phyloP scores from a whole-genome alignment of 768 basidiomycete genomes.

The Mycena belliarum region DNA sequence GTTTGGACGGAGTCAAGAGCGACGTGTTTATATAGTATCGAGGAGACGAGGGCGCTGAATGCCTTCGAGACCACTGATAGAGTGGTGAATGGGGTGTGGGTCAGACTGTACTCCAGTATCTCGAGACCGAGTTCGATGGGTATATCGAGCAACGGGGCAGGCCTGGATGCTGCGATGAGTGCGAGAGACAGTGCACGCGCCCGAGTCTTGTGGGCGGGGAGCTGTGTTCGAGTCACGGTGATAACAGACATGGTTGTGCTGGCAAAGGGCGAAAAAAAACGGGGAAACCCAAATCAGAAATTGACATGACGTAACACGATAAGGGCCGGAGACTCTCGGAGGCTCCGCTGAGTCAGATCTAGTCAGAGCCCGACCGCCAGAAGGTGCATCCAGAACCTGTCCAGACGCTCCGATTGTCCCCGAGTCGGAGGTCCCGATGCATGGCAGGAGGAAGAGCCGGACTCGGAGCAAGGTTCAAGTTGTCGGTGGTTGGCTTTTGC shows the following conservation, averaged over 20 bases:
- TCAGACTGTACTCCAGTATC: conserved; percentile 38
- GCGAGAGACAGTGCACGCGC: conserved; percentile 23
- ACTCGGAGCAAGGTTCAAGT: too few species aligned
- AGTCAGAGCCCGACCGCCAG: too few species aligned
- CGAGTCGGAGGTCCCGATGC: too few species aligned
- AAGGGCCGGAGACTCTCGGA: too few species aligned
- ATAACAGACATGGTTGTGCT: conserved; percentile 1
- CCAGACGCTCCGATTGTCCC: too few species aligned
- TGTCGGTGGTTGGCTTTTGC: too few species aligned
- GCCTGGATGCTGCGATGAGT: conserved; percentile 9
- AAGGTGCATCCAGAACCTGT: too few species aligned
- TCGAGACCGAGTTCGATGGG: conserved; percentile 40
- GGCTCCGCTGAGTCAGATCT: too few species aligned
- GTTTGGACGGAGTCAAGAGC: conserved; percentile 33
- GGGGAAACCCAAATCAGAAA: neutral
- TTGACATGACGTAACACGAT: neutral
- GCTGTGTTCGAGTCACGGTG: neutral
- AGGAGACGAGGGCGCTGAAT: conserved; percentile 34
- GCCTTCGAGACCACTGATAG: conserved; percentile 33
- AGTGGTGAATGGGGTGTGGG: conserved; percentile 28
- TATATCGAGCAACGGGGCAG: conserved; percentile 32
- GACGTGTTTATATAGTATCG: conserved; percentile 40
- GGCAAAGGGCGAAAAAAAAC: neutral
- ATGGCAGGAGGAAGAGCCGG: too few species aligned
- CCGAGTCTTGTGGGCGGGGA: conserved; percentile 7